Conservation (phyloP, 73 alveolate genomes). For the Paramecium biaurelia region DNA sequence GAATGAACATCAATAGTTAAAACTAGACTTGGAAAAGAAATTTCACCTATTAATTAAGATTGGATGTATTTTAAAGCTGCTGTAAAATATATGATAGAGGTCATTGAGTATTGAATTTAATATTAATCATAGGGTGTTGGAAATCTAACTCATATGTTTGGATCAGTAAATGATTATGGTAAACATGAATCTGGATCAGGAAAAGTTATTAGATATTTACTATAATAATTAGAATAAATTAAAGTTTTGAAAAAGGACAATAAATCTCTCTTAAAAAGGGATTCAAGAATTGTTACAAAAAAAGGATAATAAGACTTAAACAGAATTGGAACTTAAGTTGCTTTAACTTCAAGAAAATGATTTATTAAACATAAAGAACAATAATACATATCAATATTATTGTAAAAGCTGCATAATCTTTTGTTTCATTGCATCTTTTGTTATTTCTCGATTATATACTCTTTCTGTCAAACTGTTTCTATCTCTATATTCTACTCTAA, state of each 20-base stretch:
- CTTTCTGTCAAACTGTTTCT: neutral
- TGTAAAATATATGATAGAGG: conserved; percentile 87
- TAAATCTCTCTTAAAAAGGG: conserved; percentile 62
- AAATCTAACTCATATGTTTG: conserved; percentile 74
- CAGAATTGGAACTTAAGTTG: conserved; percentile 71
- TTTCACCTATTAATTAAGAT: conserved; percentile 93
- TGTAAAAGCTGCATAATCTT: neutral
- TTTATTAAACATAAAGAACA: neutral
- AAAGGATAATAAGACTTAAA: conserved; percentile 72
- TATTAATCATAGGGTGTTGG: conserved; percentile 59
- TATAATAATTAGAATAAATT: conserved; percentile 81
- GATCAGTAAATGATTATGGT: conserved; percentile 87
- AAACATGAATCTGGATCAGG: conserved; percentile 85
- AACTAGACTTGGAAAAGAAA: conserved; percentile 85
- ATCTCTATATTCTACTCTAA: neutral
- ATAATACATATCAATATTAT: neutral
- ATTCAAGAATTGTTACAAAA: conserved; percentile 67
- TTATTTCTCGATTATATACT: neutral
- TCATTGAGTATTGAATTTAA: conserved; percentile 74
- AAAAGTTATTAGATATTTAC: conserved; percentile 89
- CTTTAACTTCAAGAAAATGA: conserved; percentile 49
- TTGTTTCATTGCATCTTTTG: neutral
- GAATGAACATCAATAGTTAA: conserved; percentile 92
- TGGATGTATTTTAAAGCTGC: conserved; percentile 98
- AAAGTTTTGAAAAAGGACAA: conserved; percentile 83